phyloP scores from a whole-genome alignment of 768 basidiomycete species.

The Panaeolus cyanescens region DNA sequence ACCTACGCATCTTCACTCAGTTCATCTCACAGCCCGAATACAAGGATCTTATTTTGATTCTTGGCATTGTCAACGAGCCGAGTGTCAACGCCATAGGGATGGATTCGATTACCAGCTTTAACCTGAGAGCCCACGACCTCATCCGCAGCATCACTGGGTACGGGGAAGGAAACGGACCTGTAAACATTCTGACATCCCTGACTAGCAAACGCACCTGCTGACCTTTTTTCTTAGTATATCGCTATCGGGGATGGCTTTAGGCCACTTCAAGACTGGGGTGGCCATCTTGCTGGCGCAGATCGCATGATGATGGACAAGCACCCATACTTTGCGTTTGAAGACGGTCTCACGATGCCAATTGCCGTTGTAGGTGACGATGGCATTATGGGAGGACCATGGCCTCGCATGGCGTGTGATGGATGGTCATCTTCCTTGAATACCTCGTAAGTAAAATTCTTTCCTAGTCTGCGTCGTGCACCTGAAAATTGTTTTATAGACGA shows the following conservation, averaged over 20 bases:
- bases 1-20: constrained; percentile 72
- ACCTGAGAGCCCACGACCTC: constrained; percentile 57
- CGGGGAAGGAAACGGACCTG: constrained; percentile 67
- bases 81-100: constrained; percentile 47
- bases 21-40: constrained; percentile 75
- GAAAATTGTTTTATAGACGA: constrained; percentile 28
- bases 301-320: constrained; percentile 68
- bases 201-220: constrained; percentile 16
- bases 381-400: constrained; percentile 43
- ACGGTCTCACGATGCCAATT: constrained; percentile 35
- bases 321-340: constrained; percentile 64
- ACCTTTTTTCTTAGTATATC: constrained; percentile 42
- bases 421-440: constrained; percentile 63
- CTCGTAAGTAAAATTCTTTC: constrained; percentile 34
- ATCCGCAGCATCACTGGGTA: constrained; percentile 70
- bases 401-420: constrained; percentile 48
- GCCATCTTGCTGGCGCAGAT: constrained; percentile 58
- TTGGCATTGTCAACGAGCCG: constrained; percentile 69
- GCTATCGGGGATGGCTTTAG: constrained; percentile 48
- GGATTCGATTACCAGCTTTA: constrained; percentile 56
- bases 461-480: constrained; percentile 21
- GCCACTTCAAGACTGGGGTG: constrained; percentile 42
- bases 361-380: constrained; percentile 30
- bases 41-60: constrained; percentile 52
- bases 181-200: constrained; percentile 14